phyloP scores from a whole-genome alignment of 75 land plant species.

The Gnetum montanum region DNA sequence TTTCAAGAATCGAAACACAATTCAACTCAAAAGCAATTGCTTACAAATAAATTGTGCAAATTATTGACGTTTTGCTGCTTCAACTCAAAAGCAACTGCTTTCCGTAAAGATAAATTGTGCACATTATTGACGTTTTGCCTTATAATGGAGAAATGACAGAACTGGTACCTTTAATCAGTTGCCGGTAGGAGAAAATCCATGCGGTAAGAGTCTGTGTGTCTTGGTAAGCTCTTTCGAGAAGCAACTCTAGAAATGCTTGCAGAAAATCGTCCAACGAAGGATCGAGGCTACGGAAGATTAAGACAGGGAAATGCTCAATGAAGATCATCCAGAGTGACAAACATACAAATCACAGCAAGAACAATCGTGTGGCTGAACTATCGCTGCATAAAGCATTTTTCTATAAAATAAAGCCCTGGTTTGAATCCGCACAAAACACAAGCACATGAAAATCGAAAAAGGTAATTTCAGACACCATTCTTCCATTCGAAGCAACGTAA shows the following conservation, averaged over 20 bases:
- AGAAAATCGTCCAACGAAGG: slow-evolving; percentile 1
- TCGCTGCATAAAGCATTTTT: no score
- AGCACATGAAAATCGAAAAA: no score
- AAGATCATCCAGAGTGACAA: no score
- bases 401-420: no score
- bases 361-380: no score
- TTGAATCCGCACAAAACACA: no score
- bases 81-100: neutral
- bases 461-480: no score
- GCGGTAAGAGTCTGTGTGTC: neutral
- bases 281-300: neutral
- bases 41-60: neutral
- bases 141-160: neutral
- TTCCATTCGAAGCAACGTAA: no score
- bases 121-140: neutral
- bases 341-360: no score
- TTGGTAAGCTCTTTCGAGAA: neutral
- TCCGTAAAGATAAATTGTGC: neutral
- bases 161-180: neutral
- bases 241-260: neutral
- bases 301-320: neutral
- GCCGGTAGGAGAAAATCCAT: neutral
- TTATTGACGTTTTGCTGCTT: neutral
- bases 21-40: no score
- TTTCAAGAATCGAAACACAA: no score